These are phyloP conservation scores for Microcyclosporella mali DNA, from an alignment of 2,329 filamentous ascomycete genomes.

Conservation along the genomic window DNA sequence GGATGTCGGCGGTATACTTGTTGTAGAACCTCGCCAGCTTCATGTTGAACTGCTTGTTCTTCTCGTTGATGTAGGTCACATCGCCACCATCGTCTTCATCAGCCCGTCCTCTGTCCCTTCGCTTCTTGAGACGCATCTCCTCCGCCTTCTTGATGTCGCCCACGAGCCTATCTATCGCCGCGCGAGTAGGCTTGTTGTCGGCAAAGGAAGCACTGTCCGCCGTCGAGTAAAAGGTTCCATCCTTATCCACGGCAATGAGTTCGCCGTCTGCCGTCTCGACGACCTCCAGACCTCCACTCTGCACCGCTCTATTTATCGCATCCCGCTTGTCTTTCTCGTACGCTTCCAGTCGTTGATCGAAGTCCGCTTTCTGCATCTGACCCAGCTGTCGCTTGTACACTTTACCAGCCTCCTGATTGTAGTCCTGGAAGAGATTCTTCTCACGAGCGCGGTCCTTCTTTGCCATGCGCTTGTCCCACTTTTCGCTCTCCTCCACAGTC, in stretches of 20 bases:
- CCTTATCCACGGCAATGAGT: constrained; percentile 85
- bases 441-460: constrained; percentile 78
- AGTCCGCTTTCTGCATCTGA: constrained; percentile 54
- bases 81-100: constrained; percentile 71
- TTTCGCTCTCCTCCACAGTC: constrained; percentile 89
- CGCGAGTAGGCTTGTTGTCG: constrained; percentile 80
- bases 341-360: constrained; percentile 52
- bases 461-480: constrained; percentile 83
- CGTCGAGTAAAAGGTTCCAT: constrained; percentile 85
- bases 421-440: constrained; percentile 85
- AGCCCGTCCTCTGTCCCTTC: constrained; percentile 68
- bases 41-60: constrained; percentile 99
- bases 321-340: constrained; percentile 83
- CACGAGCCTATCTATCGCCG: constrained; percentile 81
- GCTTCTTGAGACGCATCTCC: constrained; percentile 77
- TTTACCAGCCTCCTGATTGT: constrained; percentile 79
- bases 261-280: constrained; percentile 94
- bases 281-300: constrained; percentile 79
- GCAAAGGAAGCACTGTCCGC: constrained; percentile 71
- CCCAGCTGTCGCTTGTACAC: constrained; percentile 87
- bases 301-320: constrained; percentile 77
- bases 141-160: constrained; percentile 82
- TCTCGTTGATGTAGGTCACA: constrained; percentile 98
- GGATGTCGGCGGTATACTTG: constrained; percentile 94
- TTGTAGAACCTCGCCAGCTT: constrained; percentile 95